Base-by-base conservation (phyloP, 805 yeast genomes). In the Barnettozyma populi region DNA sequence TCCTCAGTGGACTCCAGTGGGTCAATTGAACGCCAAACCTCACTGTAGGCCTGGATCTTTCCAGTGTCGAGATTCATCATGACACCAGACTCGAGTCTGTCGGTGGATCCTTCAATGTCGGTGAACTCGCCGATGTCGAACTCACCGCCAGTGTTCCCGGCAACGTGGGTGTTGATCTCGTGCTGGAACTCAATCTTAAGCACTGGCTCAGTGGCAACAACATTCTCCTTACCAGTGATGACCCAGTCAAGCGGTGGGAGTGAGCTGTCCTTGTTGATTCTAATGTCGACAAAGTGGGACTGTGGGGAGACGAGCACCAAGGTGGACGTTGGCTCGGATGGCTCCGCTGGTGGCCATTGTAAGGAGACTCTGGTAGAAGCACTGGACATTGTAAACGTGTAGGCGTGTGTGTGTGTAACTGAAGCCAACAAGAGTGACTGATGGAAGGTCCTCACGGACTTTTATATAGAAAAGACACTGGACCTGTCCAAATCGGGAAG, bases 21-120 rank as follows among this genome's bases (percentile, higher is more conserved):
- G 53, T 75, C 75, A 24, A 79, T 55, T 14, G 75, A 67, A 53
- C 78, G 61, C 85, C 85, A 80, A 20, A 75, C 66, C 61, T 80
- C 84, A 35, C 72, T 65, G 51, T 78, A 80, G 7, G 66, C 68
- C 46, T 72, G 73, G 5, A 62, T 53, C 13, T 55, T 54, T 0
- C 76, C 76, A 1, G 78, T 71, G 3, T 52, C 69, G 2, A 76
- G 70, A 53, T 78, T 74, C 5, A 52, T 49, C 83, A 80, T 77
- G 1, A 52, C 52, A 0, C 85, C 85, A 1, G 72, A 67, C 52
- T 80, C 85, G 43, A 66, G 65, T 40, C 81, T 63, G 45, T 74
- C 74, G 7, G 73, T 69, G 16, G 59, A 62, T 1, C 46, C 50
- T 6, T 57, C 67, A 32, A 72, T 52, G 7, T 63, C 60, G 39